These are phyloP conservation scores for Brassica rapa DNA, from an alignment of 345 rosid genomes.

Conservation along the genomic window DNA sequence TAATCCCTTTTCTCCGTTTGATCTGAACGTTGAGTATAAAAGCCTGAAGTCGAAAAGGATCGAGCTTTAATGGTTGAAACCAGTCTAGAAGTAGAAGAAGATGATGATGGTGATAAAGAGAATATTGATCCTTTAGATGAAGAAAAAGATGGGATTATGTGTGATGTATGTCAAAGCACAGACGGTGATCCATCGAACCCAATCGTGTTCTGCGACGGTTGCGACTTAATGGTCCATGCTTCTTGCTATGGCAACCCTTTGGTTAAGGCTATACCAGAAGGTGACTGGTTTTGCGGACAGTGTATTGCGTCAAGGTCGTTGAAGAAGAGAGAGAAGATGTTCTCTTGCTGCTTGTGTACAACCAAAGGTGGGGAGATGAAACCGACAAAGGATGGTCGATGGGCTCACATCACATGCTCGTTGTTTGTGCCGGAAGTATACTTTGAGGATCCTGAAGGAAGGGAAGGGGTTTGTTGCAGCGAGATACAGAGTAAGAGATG, in stretches of 20 bases:
- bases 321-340: neutral
- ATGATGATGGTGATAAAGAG: constrained; percentile 24
- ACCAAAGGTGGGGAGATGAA: constrained; percentile 64
- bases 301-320: constrained; percentile 51
- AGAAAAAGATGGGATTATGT: constrained; percentile 75
- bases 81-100: constrained; percentile 21
- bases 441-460: constrained; percentile 82
- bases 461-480: constrained; percentile 69
- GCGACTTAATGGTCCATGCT: constrained; percentile 88
- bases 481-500: constrained; percentile 64
- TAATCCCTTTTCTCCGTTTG: no score
- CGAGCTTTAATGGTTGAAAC: neutral
- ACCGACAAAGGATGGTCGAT: constrained; percentile 53
- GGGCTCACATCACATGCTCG: constrained; percentile 88
- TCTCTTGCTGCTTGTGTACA: constrained; percentile 70
- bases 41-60: constrained; percentile 20
- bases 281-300: constrained; percentile 83
- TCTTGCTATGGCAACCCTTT: constrained; percentile 88
- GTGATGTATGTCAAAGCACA: constrained; percentile 84
- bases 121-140: constrained; percentile 31
- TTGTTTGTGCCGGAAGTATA: constrained; percentile 84
- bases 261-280: constrained; percentile 67
- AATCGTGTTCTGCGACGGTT: constrained; percentile 93
- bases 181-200: constrained; percentile 95
- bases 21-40: no score